phyloP scores from a whole-genome alignment of 768 basidiomycete genomes.

The Lepiota venenata region DNA sequence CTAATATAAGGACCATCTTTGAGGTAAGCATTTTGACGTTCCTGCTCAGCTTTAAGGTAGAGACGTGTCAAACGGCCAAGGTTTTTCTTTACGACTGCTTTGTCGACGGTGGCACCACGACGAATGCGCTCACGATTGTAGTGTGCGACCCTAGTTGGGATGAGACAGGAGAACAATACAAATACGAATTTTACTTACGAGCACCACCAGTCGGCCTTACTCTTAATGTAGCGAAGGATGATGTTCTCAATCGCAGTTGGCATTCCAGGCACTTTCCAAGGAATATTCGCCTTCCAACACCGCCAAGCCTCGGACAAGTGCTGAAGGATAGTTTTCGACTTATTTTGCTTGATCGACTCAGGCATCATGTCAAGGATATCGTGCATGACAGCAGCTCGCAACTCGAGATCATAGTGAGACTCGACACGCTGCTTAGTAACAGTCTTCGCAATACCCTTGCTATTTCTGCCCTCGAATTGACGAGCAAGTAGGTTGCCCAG shows the following conservation, averaged over 20 bases:
- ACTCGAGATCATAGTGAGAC: constrained; percentile 96
- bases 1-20: constrained; percentile 99
- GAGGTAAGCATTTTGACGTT: constrained; percentile 96
- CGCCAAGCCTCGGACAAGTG: constrained; percentile 98
- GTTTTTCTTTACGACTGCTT: constrained; percentile 99
- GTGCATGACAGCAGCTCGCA: constrained; percentile 99
- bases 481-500: constrained; percentile 95
- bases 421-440: constrained; percentile 99
- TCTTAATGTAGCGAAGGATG: constrained; percentile 97
- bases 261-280: constrained; percentile 99
- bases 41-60: constrained; percentile 98
- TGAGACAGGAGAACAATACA: background rate
- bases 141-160: constrained; percentile 71
- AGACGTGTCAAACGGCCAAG: constrained; percentile 95
- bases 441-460: constrained; percentile 94
- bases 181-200: constrained; percentile 47
- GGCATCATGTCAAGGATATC: constrained; percentile 99
- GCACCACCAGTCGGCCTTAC: constrained; percentile 99
- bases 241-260: constrained; percentile 99
- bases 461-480: constrained; percentile 98
- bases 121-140: constrained; percentile 98
- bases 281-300: constrained; percentile 96
- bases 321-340: constrained; percentile 98
- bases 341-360: constrained; percentile 98
- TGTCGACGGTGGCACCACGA: constrained; percentile 95